Conservation (phyloP, 306 rosid species). For the Phaseolus lunatus region DNA sequence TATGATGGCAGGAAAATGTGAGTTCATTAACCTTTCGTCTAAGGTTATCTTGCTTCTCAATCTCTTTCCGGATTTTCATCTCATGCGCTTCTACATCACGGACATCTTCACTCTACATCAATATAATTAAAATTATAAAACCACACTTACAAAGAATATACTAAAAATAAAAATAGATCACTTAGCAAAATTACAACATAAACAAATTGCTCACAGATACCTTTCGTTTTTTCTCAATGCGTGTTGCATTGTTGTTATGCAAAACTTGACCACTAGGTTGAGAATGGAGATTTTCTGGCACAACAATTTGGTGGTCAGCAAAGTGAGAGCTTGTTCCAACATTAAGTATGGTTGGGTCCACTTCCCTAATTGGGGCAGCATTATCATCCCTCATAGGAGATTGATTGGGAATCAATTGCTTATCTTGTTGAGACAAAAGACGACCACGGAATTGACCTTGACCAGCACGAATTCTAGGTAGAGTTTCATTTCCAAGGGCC, state of each 20-base stretch:
- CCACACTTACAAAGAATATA: slow-evolving; percentile 30
- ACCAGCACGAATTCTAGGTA: slow-evolving; percentile 63
- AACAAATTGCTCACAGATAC: slow-evolving; percentile 52
- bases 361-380: slow-evolving; percentile 54
- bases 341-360: slow-evolving; percentile 50
- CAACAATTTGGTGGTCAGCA: slow-evolving; percentile 60
- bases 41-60: slow-evolving; percentile 88
- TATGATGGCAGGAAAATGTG: slow-evolving; percentile 13
- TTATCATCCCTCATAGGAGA: slow-evolving; percentile 67
- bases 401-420: slow-evolving; percentile 60
- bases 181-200: slow-evolving; percentile 32
- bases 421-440: slow-evolving; percentile 67
- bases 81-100: slow-evolving; percentile 80
- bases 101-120: slow-evolving; percentile 75
- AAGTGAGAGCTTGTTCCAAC: slow-evolving; percentile 60
- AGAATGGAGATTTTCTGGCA: slow-evolving; percentile 60
- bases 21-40: slow-evolving; percentile 79
- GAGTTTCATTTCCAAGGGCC: slow-evolving; percentile 65
- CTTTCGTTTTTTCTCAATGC: slow-evolving; percentile 83
- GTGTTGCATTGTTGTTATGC: slow-evolving; percentile 56
- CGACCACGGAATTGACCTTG: slow-evolving; percentile 76
- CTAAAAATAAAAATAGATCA: slow-evolving; percentile 19
- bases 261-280: slow-evolving; percentile 60
- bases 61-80: slow-evolving; percentile 76
- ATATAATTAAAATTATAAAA: slow-evolving; percentile 34